These are phyloP conservation scores for Aleurites moluccanus DNA, from an alignment of 441 rosid species.

Conservation along the genomic window DNA sequence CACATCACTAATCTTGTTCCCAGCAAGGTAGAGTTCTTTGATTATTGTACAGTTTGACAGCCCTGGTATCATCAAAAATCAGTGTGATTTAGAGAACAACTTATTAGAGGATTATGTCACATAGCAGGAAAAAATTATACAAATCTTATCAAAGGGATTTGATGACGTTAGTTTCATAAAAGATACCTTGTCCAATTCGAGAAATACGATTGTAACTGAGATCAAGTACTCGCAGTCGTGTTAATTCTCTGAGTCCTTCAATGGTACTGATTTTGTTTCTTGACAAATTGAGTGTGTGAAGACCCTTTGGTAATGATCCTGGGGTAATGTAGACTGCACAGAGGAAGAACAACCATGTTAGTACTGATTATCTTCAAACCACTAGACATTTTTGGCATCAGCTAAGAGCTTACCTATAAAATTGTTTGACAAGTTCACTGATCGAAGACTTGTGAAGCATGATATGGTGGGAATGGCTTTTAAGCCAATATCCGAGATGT, in stretches of 20 bases:
- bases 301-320: slow-evolving; percentile 85
- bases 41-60: slow-evolving; percentile 79
- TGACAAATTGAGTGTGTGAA: slow-evolving; percentile 73
- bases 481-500: slow-evolving; percentile 73
- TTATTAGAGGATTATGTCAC: not conserved
- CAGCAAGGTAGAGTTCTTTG: slow-evolving; percentile 88
- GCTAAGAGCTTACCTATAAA: slow-evolving; percentile 58
- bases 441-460: slow-evolving; percentile 72
- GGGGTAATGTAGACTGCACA: slow-evolving; percentile 66
- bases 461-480: slow-evolving; percentile 74
- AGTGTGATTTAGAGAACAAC: slow-evolving; percentile 16
- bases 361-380: not conserved
- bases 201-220: slow-evolving; percentile 90
- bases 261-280: slow-evolving; percentile 76
- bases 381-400: not conserved
- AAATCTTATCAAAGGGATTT: not conserved
- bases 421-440: slow-evolving; percentile 80
- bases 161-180: not conserved
- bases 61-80: slow-evolving; percentile 43
- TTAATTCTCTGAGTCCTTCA: slow-evolving; percentile 86
- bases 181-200: slow-evolving; percentile 83
- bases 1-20: slow-evolving; percentile 84
- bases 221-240: slow-evolving; percentile 74
- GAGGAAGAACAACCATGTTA: slow-evolving; percentile 6
- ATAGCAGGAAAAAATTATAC: not conserved